These are phyloP conservation scores for Vitis rupestris DNA, from an alignment of 164 flowering plant species.

Conservation along the genomic window DNA sequence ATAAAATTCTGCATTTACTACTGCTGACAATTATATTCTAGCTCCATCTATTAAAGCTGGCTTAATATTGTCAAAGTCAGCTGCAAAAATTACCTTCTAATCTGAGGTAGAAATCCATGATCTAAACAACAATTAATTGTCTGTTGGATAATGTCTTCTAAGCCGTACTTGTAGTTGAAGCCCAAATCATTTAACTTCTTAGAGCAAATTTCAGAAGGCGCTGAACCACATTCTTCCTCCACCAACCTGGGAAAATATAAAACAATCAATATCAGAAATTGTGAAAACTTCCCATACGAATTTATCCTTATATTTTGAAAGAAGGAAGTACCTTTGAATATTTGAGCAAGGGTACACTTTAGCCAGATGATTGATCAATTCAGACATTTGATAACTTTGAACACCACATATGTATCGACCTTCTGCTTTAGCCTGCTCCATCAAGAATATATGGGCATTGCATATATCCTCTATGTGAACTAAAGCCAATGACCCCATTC, in stretches of 20 bases:
- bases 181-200: constrained; percentile 64
- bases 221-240: constrained; percentile 18
- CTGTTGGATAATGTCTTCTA: constrained; percentile 46
- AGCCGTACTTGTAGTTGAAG: constrained; percentile 47
- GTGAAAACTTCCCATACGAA: background rate
- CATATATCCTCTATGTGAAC: constrained; percentile 77
- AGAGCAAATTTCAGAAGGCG: constrained; percentile 53
- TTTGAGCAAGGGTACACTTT: constrained; percentile 33
- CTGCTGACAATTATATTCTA: background rate
- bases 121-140: constrained; percentile 37
- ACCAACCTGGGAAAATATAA: constrained; percentile 28
- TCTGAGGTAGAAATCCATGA: constrained; percentile 41
- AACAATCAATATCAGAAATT: background rate
- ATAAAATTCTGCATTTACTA: background rate
- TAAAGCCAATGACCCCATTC: constrained; percentile 75
- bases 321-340: constrained; percentile 30
- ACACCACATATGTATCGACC: constrained; percentile 69
- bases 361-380: constrained; percentile 36
- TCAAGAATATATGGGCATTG: constrained; percentile 70
- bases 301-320: background rate
- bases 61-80: background rate
- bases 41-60: background rate
- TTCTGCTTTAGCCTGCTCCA: constrained; percentile 58
- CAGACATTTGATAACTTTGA: constrained; percentile 33
- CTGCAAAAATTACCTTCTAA: constrained; percentile 1